These are phyloP conservation scores for Gossypioides kirkii DNA, from an alignment of 345 rosid genomes.

Conservation along the genomic window DNA sequence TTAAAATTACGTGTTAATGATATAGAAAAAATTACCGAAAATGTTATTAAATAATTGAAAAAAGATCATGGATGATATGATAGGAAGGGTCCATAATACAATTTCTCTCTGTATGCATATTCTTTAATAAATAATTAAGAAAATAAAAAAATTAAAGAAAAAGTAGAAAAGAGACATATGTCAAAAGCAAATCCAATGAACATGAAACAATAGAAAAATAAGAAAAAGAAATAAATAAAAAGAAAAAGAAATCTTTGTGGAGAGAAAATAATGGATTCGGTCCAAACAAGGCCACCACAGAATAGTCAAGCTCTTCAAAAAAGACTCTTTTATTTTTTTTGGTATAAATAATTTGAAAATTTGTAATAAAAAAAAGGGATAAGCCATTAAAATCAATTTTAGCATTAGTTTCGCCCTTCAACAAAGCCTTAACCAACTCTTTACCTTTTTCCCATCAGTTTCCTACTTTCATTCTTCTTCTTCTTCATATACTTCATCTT, in stretches of 20 bases:
- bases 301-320: constrained; percentile 19
- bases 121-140: neutral
- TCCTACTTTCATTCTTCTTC: constrained; percentile 2
- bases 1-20: too few species aligned
- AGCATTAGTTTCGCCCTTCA: constrained; percentile 40
- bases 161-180: neutral
- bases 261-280: constrained; percentile 22
- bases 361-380: constrained; percentile 8
- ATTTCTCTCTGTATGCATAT: neutral
- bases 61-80: too few species aligned
- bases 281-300: constrained; percentile 22
- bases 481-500: neutral
- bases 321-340: neutral
- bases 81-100: too few species aligned
- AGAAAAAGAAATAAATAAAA: neutral
- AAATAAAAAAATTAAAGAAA: too few species aligned
- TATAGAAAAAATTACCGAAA: too few species aligned
- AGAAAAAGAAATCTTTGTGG: neutral
- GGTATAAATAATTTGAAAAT: neutral
- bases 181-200: neutral
- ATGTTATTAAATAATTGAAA: too few species aligned
- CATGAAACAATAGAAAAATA: neutral
- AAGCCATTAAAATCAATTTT: constrained; percentile 32
- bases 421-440: constrained; percentile 26
- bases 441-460: constrained; percentile 7